These are phyloP conservation scores for Trypanosoma mega DNA, from an alignment of 208 protist species.

Conservation along the genomic window DNA sequence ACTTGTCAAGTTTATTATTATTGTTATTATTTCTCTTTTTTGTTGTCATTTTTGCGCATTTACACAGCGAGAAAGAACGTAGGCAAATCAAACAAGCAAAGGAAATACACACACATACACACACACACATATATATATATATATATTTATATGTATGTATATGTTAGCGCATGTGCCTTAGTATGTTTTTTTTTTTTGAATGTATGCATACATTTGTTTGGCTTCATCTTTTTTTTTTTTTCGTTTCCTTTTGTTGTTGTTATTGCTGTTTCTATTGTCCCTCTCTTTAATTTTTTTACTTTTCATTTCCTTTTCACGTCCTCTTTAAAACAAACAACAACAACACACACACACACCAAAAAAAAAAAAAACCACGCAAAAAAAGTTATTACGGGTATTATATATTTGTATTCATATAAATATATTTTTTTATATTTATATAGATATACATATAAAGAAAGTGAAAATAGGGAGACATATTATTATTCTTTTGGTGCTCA, in stretches of 20 bases:
- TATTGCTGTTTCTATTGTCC: not conserved
- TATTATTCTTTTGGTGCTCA: too few species aligned
- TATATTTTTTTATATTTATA: not conserved
- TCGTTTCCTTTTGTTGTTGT: not conserved
- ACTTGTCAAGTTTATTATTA: conserved; percentile 10
- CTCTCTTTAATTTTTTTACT: not conserved
- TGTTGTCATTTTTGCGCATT: too few species aligned
- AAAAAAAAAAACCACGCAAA: not conserved
- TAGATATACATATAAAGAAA: not conserved
- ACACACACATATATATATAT: too few species aligned
- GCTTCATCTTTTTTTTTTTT: conserved; percentile 24
- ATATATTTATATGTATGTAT: too few species aligned
- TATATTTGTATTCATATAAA: not conserved
- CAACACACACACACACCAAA: not conserved
- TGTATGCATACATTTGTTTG: too few species aligned
- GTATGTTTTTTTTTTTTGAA: too few species aligned
- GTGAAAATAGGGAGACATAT: too few species aligned
- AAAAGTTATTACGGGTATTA: not conserved
- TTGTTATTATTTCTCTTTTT: conserved; percentile 17
- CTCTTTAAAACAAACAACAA: too few species aligned
- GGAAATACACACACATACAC: too few species aligned
- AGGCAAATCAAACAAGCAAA: too few species aligned
- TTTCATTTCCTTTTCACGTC: not conserved
- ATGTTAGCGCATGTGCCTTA: too few species aligned
- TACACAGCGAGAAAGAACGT: too few species aligned